Evolutionary conservation across 2,329 filamentous ascomycete genomes (phyloP), one percentile per base, ranked within the genome.

Genomic region (Zymoseptoria passerinii): DNA sequence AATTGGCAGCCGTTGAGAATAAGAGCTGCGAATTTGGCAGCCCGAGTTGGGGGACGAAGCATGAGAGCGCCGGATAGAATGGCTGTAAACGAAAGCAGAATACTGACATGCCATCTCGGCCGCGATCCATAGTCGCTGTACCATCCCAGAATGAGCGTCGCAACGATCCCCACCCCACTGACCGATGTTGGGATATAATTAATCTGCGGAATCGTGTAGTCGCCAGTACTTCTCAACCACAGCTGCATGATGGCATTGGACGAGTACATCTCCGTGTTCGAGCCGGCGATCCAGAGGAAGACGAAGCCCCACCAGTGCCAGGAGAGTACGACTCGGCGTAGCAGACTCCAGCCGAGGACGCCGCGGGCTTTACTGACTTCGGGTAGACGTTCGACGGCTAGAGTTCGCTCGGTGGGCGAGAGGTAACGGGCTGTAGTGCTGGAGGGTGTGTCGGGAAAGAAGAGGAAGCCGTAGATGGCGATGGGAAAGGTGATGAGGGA

Each of bases 401-500:
- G 56, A 1, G 49, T 52, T 18, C 58, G 61, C 55, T 68, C 66
- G 16, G 53, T 55, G 2, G 59, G 57, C 3, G 50, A 65, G 20
- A 68, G 59, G 69, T 81, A 83, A 64, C 74, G 75, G 0, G 80
- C 80, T 13, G 73, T 75, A 5, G 77, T 80, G 10, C 75, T 80
- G 13, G 75, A 74, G 0, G 80, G 80, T 0, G 79, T 73, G 27
- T 81, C 79, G 0, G 80, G 80, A 60, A 82, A 81, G 64, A 82
- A 75, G 6, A 82, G 67, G 65, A 77, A 84, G 0, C 81, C 81
- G 4, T 79, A 75, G 1, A 83, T 57, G 1, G 80, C 80, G 13
- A 84, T 77, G 0, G 81, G 81, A 2, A 84, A 72, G 1, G 79
- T 81, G 62, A 83, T 82, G 48, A 82, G 71, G 0, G 79, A 79